Evolutionary conservation across 306 rosid species (phyloP).

Genomic region (barrel medic (Medicago truncatula)): DNA sequence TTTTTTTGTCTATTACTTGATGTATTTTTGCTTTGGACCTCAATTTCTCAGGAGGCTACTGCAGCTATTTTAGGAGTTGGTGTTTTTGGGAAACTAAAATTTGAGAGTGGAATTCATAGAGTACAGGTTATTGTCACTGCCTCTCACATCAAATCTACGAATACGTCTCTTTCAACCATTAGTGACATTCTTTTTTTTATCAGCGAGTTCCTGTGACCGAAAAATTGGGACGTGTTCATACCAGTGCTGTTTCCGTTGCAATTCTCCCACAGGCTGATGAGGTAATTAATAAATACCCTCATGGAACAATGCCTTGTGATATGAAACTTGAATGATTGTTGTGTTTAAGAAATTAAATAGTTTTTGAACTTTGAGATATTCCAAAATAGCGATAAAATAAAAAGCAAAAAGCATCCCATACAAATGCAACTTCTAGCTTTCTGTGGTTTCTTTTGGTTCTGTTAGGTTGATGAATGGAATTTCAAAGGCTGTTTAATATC

Average conservation of each 20-base stretch:
- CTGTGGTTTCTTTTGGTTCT: neutral
- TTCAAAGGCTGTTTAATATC: slow-evolving; percentile 26
- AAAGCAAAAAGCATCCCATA: slow-evolving; percentile 4
- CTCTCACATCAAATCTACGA: slow-evolving; percentile 30
- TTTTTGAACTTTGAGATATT: slow-evolving; percentile 14
- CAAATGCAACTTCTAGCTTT: neutral
- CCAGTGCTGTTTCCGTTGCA: slow-evolving; percentile 97
- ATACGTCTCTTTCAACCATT: slow-evolving; percentile 17
- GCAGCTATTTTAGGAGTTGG: slow-evolving; percentile 81
- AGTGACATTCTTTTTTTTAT: slow-evolving; percentile 44
- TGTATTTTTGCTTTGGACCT: slow-evolving; percentile 34
- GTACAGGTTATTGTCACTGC: slow-evolving; percentile 72
- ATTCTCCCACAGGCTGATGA: slow-evolving; percentile 96
- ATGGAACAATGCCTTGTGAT: slow-evolving; percentile 21
- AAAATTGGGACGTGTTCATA: slow-evolving; percentile 88
- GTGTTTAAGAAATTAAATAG: neutral
- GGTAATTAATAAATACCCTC: slow-evolving; percentile 56
- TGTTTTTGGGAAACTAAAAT: slow-evolving; percentile 88
- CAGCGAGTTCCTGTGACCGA: slow-evolving; percentile 96
- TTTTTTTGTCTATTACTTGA: slow-evolving; percentile 27
- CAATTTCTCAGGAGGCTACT: slow-evolving; percentile 74
- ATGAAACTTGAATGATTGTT: slow-evolving; percentile 29
- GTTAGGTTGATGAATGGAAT: slow-evolving; percentile 12
- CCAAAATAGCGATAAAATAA: slow-evolving; percentile 12
- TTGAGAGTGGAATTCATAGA: slow-evolving; percentile 96